phyloP scores from a whole-genome alignment of 441 rosid genomes.

The Brassica hybrid region DNA sequence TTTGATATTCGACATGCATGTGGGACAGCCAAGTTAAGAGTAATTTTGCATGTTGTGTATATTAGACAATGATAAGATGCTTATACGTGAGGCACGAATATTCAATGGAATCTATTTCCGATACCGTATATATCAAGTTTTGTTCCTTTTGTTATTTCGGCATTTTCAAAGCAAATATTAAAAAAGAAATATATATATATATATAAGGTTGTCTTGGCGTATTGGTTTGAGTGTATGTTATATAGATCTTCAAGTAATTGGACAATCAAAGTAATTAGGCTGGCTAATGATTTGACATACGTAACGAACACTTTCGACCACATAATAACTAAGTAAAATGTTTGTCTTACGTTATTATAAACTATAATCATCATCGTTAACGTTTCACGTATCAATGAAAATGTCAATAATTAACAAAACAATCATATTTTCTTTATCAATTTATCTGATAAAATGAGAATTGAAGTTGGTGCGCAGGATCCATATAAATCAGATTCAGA shows the following conservation, averaged over 20 bases:
- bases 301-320: conserved; percentile 21
- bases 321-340: not conserved
- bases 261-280: conserved; percentile 15
- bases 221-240: conserved; percentile 12
- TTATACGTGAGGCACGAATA: not conserved
- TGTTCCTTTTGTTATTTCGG: not conserved
- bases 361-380: conserved; percentile 15
- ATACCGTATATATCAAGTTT: not conserved
- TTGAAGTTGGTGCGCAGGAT: not conserved
- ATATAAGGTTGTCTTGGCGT: conserved; percentile 20
- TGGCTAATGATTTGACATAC: conserved; percentile 18
- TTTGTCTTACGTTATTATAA: conserved; percentile 19
- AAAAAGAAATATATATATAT: not conserved
- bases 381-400: conserved; percentile 6
- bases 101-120: not conserved
- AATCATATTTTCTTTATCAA: not conserved
- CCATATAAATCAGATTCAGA: not conserved
- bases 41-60: not conserved
- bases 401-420: not conserved
- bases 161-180: not conserved
- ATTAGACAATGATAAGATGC: not conserved
- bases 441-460: not conserved
- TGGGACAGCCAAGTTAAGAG: not conserved
- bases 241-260: conserved; percentile 27
- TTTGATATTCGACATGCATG: not conserved